Evolutionary conservation across 495 filamentous ascomycete species (phyloP).

Genomic region (Xeromyces bisporus): DNA sequence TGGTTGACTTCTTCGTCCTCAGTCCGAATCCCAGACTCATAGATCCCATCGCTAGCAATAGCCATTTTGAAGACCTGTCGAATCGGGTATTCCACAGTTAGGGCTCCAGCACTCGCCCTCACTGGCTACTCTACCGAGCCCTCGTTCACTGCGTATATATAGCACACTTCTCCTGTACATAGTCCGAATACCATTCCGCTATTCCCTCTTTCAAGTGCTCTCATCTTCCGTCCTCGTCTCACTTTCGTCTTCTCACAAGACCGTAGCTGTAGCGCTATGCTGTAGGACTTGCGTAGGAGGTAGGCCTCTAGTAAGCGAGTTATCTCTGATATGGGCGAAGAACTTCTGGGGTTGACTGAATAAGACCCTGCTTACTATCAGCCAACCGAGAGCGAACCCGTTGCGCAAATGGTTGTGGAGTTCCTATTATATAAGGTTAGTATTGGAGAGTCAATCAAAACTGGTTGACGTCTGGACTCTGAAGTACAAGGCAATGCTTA

Average conservation of each 20-base stretch:
- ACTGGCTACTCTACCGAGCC: too few species aligned
- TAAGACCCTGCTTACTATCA: not conserved
- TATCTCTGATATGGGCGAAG: not conserved
- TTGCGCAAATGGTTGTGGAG: not conserved
- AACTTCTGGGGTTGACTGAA: not conserved
- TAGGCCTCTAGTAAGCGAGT: not conserved
- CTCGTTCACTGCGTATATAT: too few species aligned
- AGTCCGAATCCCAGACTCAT: not conserved
- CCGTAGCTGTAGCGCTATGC: not conserved
- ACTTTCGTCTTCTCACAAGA: too few species aligned
- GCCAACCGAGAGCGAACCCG: not conserved
- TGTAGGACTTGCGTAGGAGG: not conserved
- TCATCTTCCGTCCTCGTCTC: too few species aligned
- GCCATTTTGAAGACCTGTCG: not conserved
- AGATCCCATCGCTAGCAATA: not conserved
- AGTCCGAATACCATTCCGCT: too few species aligned
- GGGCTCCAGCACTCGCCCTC: too few species aligned
- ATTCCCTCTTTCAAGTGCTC: too few species aligned
- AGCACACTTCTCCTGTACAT: too few species aligned
- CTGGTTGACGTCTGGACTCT: constrained; percentile 2
- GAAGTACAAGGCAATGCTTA: constrained; percentile 7
- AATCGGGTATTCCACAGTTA: too few species aligned
- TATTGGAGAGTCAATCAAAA: too few species aligned
- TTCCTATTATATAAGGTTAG: not conserved
- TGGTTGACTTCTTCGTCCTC: not conserved